Conservation (phyloP, 371 early-diverging fungal genomes). For the Mortierella polycephala region DNA sequence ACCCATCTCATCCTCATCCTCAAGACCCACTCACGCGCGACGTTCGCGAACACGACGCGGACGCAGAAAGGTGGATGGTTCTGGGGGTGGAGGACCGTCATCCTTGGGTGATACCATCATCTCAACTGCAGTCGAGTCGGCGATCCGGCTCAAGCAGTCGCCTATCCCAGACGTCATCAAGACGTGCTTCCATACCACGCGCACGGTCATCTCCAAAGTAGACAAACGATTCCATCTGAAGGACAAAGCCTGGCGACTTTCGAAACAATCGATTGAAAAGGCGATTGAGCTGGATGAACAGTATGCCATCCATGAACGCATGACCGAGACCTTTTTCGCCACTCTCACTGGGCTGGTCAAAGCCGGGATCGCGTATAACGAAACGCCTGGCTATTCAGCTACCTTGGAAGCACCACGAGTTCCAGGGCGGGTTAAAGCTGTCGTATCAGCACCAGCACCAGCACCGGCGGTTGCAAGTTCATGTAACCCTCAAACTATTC, state of each 20-base stretch:
- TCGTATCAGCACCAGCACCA: neutral
- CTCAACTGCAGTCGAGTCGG: slow-evolving; percentile 60
- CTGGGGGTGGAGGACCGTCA: neutral
- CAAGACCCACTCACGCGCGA: neutral
- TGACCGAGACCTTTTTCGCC: slow-evolving; percentile 62
- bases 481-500: slow-evolving; percentile 20
- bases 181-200: slow-evolving; percentile 55
- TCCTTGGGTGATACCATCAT: slow-evolving; percentile 58
- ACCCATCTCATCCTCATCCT: neutral
- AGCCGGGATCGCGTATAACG: slow-evolving; percentile 70
- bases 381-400: slow-evolving; percentile 60
- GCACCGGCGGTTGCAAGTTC: slow-evolving; percentile 1
- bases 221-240: slow-evolving; percentile 63
- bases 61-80: neutral
- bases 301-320: slow-evolving; percentile 67
- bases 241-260: slow-evolving; percentile 61
- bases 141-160: slow-evolving; percentile 71
- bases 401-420: slow-evolving; percentile 6
- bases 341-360: slow-evolving; percentile 63
- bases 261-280: slow-evolving; percentile 59
- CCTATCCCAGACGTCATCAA: slow-evolving; percentile 70
- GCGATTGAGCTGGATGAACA: slow-evolving; percentile 67
- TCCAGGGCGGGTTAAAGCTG: slow-evolving; percentile 2
- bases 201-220: slow-evolving; percentile 54
- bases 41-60: neutral